Percentiles rank a stretch among this genome's conserved stretches.
These are phyloP conservation scores for Lactarius quietus DNA, from an alignment of 768 basidiomycete genomes.

Conservation along the genomic window DNA sequence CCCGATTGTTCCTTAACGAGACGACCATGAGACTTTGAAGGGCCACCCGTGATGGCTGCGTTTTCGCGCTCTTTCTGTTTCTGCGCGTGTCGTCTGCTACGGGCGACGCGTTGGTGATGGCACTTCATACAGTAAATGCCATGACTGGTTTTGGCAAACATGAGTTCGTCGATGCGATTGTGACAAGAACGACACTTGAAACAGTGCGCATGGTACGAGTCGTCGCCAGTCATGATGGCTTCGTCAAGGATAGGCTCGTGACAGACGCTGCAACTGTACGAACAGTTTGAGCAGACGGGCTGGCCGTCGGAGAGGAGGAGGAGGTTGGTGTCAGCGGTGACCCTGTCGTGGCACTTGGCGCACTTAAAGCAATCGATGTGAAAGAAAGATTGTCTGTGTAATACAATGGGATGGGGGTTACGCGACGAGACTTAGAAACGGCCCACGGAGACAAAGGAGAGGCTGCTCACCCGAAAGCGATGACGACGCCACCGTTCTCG, in stretches of 20 bases:
- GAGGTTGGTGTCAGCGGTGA: slow-evolving; percentile 97
- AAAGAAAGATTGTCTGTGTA: slow-evolving; percentile 82
- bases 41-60: slow-evolving; percentile 44
- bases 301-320: slow-evolving; percentile 94
- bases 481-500: slow-evolving; percentile 82
- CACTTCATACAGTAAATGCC: slow-evolving; percentile 99
- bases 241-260: slow-evolving; percentile 94
- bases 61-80: slow-evolving; percentile 62
- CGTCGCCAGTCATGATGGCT: slow-evolving; percentile 99
- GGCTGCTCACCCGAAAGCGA: slow-evolving; percentile 79
- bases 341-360: slow-evolving; percentile 89
- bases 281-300: slow-evolving; percentile 93
- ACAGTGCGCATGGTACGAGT: slow-evolving; percentile 97
- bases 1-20: slow-evolving; percentile 32
- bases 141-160: slow-evolving; percentile 97
- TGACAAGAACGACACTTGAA: slow-evolving; percentile 97
- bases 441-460: not conserved
- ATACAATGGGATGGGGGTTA: not conserved
- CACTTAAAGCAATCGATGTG: slow-evolving; percentile 96
- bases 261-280: slow-evolving; percentile 95
- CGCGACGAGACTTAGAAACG: not conserved
- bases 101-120: slow-evolving; percentile 95
- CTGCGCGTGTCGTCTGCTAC: slow-evolving; percentile 87
- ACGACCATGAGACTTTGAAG: slow-evolving; percentile 32
- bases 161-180: slow-evolving; percentile 93